Conservation (phyloP, 495 filamentous ascomycete genomes). For the Apiosordaria backusii region DNA sequence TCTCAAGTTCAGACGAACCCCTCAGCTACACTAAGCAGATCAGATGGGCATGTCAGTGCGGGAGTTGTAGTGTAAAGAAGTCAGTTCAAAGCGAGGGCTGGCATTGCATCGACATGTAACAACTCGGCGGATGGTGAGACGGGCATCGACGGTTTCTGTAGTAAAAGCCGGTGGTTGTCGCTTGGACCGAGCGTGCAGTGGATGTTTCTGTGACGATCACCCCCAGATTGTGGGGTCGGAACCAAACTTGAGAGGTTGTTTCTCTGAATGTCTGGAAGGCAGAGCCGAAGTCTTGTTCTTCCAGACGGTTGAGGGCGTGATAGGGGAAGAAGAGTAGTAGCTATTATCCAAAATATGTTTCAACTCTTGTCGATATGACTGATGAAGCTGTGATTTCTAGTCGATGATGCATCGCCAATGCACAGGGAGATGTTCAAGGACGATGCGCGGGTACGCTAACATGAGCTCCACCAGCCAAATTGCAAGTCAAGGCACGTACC, state of each 20-base stretch:
- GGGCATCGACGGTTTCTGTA: not conserved
- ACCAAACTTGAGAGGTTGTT: not conserved
- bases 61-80: too few relatives aligned
- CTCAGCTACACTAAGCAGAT: not conserved
- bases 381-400: not conserved
- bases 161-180: not conserved
- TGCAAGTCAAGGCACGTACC: not conserved
- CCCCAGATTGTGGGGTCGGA: not conserved
- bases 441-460: not conserved
- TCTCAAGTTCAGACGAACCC: constrained; percentile 9
- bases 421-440: not conserved
- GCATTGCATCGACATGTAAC: not conserved
- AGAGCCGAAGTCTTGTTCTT: not conserved
- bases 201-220: not conserved
- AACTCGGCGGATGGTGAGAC: not conserved
- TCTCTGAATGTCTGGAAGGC: not conserved
- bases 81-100: not conserved
- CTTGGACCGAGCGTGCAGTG: not conserved
- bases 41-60: not conserved
- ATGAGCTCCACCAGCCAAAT: not conserved
- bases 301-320: not conserved
- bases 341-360: not conserved
- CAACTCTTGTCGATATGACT: not conserved
- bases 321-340: not conserved
- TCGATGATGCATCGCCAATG: not conserved